Conservation (phyloP, 129 eudicot genomes). For the Cynara cardunculus region DNA sequence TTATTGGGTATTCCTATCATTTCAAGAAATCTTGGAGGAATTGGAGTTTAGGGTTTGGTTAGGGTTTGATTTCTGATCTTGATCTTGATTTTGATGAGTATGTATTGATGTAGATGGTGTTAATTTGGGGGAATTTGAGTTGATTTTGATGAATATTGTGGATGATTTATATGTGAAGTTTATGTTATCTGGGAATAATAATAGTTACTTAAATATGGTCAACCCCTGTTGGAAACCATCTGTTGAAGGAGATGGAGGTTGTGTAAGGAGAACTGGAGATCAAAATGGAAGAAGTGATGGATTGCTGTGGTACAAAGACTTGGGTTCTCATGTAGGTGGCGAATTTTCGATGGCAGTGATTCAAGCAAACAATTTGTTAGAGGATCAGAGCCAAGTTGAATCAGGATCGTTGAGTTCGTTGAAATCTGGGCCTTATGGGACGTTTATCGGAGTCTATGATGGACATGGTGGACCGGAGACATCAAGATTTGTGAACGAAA, state of each 20-base stretch:
- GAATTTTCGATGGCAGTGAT: slow-evolving; percentile 95
- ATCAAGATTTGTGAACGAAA: slow-evolving; percentile 65
- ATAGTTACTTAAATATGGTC: slow-evolving; percentile 47
- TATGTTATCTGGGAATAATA: slow-evolving; percentile 38
- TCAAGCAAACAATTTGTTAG: slow-evolving; percentile 82
- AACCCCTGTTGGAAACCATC: slow-evolving; percentile 79
- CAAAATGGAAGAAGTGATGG: slow-evolving; percentile 65
- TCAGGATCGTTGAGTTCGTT: slow-evolving; percentile 71
- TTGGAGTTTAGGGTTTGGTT: slow-evolving; percentile 46
- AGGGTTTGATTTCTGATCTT: slow-evolving; percentile 32
- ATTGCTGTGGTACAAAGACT: slow-evolving; percentile 79
- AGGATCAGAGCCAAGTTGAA: slow-evolving; percentile 90
- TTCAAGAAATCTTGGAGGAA: slow-evolving; percentile 34
- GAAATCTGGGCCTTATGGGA: slow-evolving; percentile 70
- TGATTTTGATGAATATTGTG: slow-evolving; percentile 37
- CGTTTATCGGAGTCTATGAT: slow-evolving; percentile 87
- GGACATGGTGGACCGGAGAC: slow-evolving; percentile 99
- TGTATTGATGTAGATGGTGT: slow-evolving; percentile 17
- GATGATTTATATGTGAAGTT: slow-evolving; percentile 24
- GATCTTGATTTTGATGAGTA: slow-evolving; percentile 4
- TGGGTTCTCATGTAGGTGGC: slow-evolving; percentile 69
- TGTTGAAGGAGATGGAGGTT: slow-evolving; percentile 43
- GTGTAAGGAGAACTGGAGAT: slow-evolving; percentile 41
- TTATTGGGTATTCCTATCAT: slow-evolving; percentile 46
- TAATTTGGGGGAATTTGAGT: slow-evolving; percentile 9